These are phyloP conservation scores for Cadophora luteo-olivacea DNA, from an alignment of 2,329 filamentous ascomycete genomes.

Conservation along the genomic window DNA sequence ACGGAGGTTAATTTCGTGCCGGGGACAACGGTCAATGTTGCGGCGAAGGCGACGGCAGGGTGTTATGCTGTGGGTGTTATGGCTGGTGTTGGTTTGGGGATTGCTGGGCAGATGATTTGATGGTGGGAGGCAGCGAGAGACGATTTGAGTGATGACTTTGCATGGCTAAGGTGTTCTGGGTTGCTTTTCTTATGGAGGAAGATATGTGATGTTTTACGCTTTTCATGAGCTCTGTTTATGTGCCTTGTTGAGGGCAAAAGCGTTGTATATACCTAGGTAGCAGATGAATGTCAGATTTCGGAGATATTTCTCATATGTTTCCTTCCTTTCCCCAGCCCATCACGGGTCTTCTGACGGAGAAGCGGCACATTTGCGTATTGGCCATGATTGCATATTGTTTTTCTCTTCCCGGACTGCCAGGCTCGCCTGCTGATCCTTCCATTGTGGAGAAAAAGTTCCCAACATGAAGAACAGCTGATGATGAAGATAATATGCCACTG, in stretches of 20 bases:
- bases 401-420: too few relatives aligned
- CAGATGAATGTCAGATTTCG: background rate
- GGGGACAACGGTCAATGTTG: conserved; percentile 31
- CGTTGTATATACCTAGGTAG: conserved; percentile 3
- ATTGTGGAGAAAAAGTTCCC: too few relatives aligned
- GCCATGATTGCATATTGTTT: too few relatives aligned
- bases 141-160: background rate
- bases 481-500: too few relatives aligned
- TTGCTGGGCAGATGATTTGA: conserved; percentile 37
- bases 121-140: background rate
- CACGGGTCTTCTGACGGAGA: too few relatives aligned
- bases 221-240: conserved; percentile 3
- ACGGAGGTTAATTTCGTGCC: conserved; percentile 30
- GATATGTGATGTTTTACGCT: conserved; percentile 10
- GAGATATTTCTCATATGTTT: background rate
- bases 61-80: conserved; percentile 36
- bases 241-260: background rate
- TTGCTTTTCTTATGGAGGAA: background rate
- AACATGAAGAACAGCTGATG: too few relatives aligned
- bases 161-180: conserved; percentile 26
- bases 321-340: too few relatives aligned
- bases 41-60: conserved; percentile 34
- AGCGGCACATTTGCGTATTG: too few relatives aligned
- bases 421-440: too few relatives aligned
- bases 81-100: conserved; percentile 38